Base-by-base conservation (phyloP, 2,329 filamentous ascomycete genomes). In the Paecilomyces sp. region DNA sequence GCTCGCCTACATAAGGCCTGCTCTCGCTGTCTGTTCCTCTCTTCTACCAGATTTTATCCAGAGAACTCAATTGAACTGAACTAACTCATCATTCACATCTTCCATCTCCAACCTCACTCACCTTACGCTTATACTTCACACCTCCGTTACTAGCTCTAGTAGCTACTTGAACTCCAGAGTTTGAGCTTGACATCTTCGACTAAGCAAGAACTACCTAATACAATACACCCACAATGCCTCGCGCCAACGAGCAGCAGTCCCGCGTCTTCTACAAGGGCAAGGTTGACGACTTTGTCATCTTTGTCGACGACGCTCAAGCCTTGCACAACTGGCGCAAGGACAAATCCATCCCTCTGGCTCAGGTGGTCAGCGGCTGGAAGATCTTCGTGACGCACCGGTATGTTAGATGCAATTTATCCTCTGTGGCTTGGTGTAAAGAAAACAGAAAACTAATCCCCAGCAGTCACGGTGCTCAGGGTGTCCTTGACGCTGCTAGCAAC, bases 311-410 rank as follows among this genome's bases (percentile, higher is more conserved):
- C 62, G 71, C 59, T n/a, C 11, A 56, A 0, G 28, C 62, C 9
- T 58, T 61, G 24, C 56, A 90, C 76, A 87, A 93, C 76, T 97
- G 93, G 93, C 86, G 87, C 81, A 79, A 74, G 3, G 93, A 97
- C 80, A 87, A 85, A 72, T 87, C 84, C 31, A 80, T 94, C 31
- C 89, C 94, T 41, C 79, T 97, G 55, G 84, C 90, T 1, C 87
- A 97, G 70, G 92, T 99, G 59, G 84, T 97, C 59, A 91, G 88
- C 60, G 83, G 89, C 7, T 97, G 91, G 83, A 90, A 96, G 83
- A 82, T 99, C 71, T 96, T 96, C 71, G 80, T 89, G 52, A 96
- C 92, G 36, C 90, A 95, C 81, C 89, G 88, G 92, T 97, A 83
- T 79, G 89, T 80, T 59, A 18, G 18, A 18, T 9, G 41, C 41